Evolutionary conservation across 2,329 filamentous ascomycete genomes (phyloP), one percentile per base, ranked within the genome.

Genomic region (Paraphaeosphaeria sporulosa): DNA sequence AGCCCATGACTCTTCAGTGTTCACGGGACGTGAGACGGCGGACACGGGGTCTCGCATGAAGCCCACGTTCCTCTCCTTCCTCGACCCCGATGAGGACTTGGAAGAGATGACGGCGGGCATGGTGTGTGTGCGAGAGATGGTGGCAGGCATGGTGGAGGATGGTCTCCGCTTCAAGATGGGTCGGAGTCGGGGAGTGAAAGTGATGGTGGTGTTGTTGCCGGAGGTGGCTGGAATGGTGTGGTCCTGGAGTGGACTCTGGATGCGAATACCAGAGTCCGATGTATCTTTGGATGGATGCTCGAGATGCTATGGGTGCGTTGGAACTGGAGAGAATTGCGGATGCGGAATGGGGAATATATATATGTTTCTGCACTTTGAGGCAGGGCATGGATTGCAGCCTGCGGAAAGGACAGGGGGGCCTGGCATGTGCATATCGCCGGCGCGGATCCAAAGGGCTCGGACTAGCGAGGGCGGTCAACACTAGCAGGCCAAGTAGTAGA

Each of bases 1-100:
- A 1, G 79, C 78, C 80, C 81, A 82, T 62, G 76, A 77, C 71
- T 83, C 81, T 40, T 73, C 65, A 5, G 69, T 68, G 60, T 76
- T 79, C 40, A 80, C 69, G 30, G 79, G 78, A 50, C 81, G 77
- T 4, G 78, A 79, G 66, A 79, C 70, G 21, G 73, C 71, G 58
- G 70, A 74, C 48, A 80, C 76, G 52, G 75, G 76, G 61, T 77
- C 76, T 55, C 67, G 68, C 60, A 68, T 64, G 67, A 79, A 79
- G 64, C 69, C 75, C 38, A 78, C 75, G 27, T 55, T 55, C n/a
- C 72, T 69, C 57, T 73, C 71, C 71, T 73, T 74, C 68, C 71
- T 72, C 52, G 71, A 67, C 15, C 60, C 59, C 60, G 71, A 62
- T 25, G 67, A 62, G 58, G 68, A 56, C 65, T 69, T 69, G 50